Percentiles rank a stretch among this genome's conserved stretches.
These are phyloP conservation scores for Populus hybrid DNA, from an alignment of 441 rosid genomes.

Conservation along the genomic window DNA sequence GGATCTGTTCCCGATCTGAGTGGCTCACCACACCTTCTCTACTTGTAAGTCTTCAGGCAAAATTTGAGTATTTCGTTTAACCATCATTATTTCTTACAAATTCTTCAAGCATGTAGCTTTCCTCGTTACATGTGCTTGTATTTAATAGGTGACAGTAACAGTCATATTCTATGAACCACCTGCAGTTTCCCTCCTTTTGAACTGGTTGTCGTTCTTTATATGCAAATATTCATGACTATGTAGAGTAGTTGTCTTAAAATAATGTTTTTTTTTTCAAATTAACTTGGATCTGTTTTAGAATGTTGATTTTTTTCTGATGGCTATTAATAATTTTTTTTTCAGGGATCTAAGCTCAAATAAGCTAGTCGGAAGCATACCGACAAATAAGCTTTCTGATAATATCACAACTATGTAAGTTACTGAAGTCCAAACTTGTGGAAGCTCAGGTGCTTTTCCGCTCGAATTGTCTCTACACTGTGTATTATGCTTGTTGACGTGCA, in stretches of 20 bases:
- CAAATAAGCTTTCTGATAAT: slow-evolving; percentile 33
- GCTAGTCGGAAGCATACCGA: slow-evolving; percentile 41
- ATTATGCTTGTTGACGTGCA: not conserved
- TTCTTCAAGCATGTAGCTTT: not conserved
- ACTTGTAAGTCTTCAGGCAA: slow-evolving; percentile 33
- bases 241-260: not conserved
- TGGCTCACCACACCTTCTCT: slow-evolving; percentile 26
- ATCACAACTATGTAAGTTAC: slow-evolving; percentile 45
- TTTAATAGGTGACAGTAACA: not conserved
- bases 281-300: not conserved
- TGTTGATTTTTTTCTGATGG: not conserved
- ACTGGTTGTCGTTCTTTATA: not conserved
- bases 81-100: not conserved
- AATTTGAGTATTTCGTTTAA: not conserved
- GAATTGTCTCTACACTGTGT: not conserved
- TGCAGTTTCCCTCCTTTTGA: not conserved
- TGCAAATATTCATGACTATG: not conserved
- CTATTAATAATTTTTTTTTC: slow-evolving; percentile 12
- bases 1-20: slow-evolving; percentile 57
- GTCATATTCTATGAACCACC: not conserved
- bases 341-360: slow-evolving; percentile 53
- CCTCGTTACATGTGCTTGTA: not conserved
- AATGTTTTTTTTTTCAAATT: not conserved
- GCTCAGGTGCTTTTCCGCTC: not conserved
- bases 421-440: not conserved